Evolutionary conservation across 2,329 filamentous ascomycete genomes (phyloP).

Genomic region (Fusarium metavorans): DNA sequence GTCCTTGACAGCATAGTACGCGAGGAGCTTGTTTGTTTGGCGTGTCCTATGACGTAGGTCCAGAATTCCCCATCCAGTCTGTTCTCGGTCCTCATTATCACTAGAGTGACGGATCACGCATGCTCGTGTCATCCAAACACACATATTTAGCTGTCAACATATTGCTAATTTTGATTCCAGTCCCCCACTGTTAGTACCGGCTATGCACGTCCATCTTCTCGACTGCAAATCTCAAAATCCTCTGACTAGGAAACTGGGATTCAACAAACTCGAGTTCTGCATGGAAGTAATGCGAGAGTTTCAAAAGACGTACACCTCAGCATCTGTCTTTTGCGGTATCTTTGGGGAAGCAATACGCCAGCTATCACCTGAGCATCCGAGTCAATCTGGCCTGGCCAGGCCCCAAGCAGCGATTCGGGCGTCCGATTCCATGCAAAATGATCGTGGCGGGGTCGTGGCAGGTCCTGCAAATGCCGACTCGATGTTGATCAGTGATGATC

Average conservation of each 20-base stretch:
- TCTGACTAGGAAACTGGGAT: not conserved
- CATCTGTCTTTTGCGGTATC: not conserved
- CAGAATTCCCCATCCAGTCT: not conserved
- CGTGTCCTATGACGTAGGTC: not conserved
- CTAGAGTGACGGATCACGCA: not conserved
- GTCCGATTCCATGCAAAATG: not conserved
- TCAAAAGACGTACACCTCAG: not conserved
- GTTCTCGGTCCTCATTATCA: not conserved
- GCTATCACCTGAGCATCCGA: accelerated
- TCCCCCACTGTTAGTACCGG: not conserved
- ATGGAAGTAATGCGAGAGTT: not conserved
- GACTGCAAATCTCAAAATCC: not conserved
- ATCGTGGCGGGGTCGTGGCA: not conserved
- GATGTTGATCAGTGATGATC: not conserved
- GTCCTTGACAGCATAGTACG: not conserved
- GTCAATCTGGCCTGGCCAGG: not conserved
- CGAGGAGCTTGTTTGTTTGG: not conserved
- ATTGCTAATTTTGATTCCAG: not conserved
- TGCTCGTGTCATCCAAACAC: not conserved
- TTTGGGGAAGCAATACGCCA: not conserved
- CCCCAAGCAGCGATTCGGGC: not conserved
- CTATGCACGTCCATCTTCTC: not conserved
- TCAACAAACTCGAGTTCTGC: not conserved
- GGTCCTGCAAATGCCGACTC: not conserved
- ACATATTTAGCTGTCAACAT: not conserved